These are phyloP conservation scores for Capsicum baccatum DNA, from an alignment of 257 asterid species.

Conservation along the genomic window DNA sequence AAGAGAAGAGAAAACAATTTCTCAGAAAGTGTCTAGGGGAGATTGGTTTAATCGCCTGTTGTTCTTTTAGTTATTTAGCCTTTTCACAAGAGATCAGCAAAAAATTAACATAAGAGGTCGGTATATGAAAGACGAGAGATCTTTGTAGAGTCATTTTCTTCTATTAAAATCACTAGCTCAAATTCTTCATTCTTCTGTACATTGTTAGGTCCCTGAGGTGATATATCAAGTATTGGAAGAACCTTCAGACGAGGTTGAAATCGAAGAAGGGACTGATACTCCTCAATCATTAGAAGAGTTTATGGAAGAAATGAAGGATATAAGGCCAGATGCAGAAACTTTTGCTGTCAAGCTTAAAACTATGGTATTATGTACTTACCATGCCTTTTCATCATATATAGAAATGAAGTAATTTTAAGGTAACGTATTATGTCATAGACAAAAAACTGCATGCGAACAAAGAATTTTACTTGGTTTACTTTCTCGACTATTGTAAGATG, in stretches of 20 bases:
- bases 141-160: not conserved
- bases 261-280: slow-evolving; percentile 41
- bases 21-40: not conserved
- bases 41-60: not conserved
- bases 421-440: not conserved
- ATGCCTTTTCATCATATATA: slow-evolving; percentile 1
- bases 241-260: slow-evolving; percentile 48
- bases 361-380: slow-evolving; percentile 58
- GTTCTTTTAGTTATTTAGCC: not conserved
- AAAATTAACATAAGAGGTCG: too few relatives aligned
- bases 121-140: not conserved
- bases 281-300: slow-evolving; percentile 76
- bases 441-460: not conserved
- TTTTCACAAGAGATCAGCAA: not conserved
- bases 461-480: not conserved
- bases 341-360: slow-evolving; percentile 78
- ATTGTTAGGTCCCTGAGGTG: slow-evolving; percentile 82
- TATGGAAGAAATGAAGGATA: slow-evolving; percentile 58
- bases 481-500: not conserved
- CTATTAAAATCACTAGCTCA: slow-evolving; percentile 3
- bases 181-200: not conserved
- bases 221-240: slow-evolving; percentile 83
- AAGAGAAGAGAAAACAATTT: too few relatives aligned
- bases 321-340: slow-evolving; percentile 67
- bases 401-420: not conserved